Evolutionary conservation across 306 rosid species (phyloP), one percentile per base, ranked within the genome.

Genomic region (Nissolia schottii): DNA sequence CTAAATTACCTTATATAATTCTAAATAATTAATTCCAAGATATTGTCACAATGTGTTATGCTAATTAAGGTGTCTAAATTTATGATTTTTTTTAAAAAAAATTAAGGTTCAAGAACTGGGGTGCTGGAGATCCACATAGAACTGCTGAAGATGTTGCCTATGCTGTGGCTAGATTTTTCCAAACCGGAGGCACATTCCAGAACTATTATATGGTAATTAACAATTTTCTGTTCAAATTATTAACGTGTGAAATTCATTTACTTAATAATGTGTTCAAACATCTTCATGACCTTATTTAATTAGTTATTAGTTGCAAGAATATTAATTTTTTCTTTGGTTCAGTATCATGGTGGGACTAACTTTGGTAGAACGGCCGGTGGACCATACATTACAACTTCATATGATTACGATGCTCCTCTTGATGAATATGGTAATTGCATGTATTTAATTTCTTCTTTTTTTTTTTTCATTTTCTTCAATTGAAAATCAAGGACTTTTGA

Each of bases 311-410:
- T n/a, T n/a, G n/a, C n/a, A n/a, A n/a, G n/a, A n/a, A n/a, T n/a
- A n/a, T n/a, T n/a, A n/a, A n/a, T n/a, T n/a, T n/a, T n/a, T n/a
- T n/a, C n/a, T 41, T 49, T 27, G 9, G 16, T 65, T 13, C 50
- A 87, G 89, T 85, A 85, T 35, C 89, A 87, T 27, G 92, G 92
- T 16, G 92, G 89, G 3, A 85, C 89, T 6, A 87, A 87, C 34
- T 87, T 87, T 24, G 92, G 79, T 4, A 76, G 92, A 71, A 87
- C 81, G 19, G 82, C 88, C 0, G 92, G 85, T 3, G 86, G 87
- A 49, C 86, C 92, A 15, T 87, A 85, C 57, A 83, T 87, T 43
- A 73, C 85, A 3, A 87, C 92, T 0, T n/a, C 83, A 0, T 87
- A 87, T 23, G 89, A 83, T 71, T 87, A 87, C 34, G 87, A 87